phyloP scores from a whole-genome alignment of 2,329 filamentous ascomycete genomes.

The Ascochyta clinopodiicola region DNA sequence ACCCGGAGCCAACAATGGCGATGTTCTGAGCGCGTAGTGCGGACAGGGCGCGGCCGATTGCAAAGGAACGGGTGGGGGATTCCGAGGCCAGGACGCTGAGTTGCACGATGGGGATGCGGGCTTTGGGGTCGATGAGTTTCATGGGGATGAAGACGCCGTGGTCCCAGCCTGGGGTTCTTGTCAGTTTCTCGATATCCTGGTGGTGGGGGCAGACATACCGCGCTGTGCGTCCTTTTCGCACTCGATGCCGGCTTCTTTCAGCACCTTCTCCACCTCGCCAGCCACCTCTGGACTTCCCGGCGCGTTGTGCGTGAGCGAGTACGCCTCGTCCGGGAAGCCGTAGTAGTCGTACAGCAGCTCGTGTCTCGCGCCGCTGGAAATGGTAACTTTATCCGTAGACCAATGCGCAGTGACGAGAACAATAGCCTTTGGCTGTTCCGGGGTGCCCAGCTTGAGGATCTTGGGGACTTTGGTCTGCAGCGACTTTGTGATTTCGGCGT shows the following conservation, averaged over 20 bases:
- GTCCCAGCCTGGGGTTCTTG: constrained; percentile 58
- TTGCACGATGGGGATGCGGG: constrained; percentile 63
- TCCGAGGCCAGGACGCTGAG: constrained; percentile 62
- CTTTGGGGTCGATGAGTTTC: constrained; percentile 60
- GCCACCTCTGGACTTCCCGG: constrained; percentile 63
- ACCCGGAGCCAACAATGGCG: constrained; percentile 67
- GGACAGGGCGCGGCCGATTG: constrained; percentile 61
- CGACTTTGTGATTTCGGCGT: constrained; percentile 59
- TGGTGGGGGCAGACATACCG: constrained; percentile 29
- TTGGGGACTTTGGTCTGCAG: constrained; percentile 61
- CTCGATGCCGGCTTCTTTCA: constrained; percentile 57
- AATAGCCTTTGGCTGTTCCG: constrained; percentile 59
- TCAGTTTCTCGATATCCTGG: background rate
- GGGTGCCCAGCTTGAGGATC: constrained; percentile 62
- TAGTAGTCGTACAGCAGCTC: constrained; percentile 65
- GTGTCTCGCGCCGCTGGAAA: constrained; percentile 59
- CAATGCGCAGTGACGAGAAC: constrained; percentile 67
- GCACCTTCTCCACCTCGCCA: constrained; percentile 53
- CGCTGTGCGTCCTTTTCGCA: constrained; percentile 39
- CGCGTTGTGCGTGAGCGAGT: constrained; percentile 63
- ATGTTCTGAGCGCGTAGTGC: constrained; percentile 60
- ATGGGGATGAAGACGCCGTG: constrained; percentile 68
- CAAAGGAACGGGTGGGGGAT: constrained; percentile 57
- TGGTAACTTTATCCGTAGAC: constrained; percentile 57
- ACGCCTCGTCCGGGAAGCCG: constrained; percentile 64